Conservation (phyloP, 805 yeast genomes). For the Wickerhamiella azyma region DNA sequence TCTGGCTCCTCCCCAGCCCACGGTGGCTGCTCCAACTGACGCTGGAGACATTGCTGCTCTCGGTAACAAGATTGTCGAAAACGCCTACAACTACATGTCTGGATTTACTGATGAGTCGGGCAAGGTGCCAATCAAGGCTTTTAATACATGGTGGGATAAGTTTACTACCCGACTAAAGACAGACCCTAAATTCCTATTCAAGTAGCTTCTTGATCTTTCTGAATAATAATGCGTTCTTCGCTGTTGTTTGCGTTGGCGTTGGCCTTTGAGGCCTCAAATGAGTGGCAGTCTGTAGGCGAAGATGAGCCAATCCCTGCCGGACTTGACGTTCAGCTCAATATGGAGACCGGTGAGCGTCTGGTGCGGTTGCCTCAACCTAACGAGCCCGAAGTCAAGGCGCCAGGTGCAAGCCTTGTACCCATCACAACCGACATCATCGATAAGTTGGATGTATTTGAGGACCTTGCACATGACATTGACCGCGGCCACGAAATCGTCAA, state of each 20-base stretch:
- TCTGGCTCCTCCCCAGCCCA: constrained; percentile 16
- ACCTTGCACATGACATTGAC: constrained; percentile 47
- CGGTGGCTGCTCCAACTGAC: constrained; percentile 24
- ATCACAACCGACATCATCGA: not conserved
- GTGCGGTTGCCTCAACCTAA: constrained; percentile 44
- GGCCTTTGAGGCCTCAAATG: constrained; percentile 42
- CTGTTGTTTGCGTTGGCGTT: not conserved
- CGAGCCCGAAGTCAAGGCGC: constrained; percentile 6
- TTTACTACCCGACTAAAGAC: constrained; percentile 60
- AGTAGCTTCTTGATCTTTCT: constrained; percentile 19
- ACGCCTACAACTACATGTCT: constrained; percentile 81
- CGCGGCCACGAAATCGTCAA: constrained; percentile 36
- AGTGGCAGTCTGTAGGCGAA: constrained; percentile 57
- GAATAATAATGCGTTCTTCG: not conserved
- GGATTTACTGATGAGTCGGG: constrained; percentile 75
- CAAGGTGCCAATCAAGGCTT: constrained; percentile 72
- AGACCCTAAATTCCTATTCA: constrained; percentile 64
- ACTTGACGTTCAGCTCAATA: constrained; percentile 55
- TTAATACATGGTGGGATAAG: constrained; percentile 90
- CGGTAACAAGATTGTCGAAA: constrained; percentile 78
- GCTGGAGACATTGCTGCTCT: constrained; percentile 41
- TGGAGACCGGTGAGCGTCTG: constrained; percentile 56
- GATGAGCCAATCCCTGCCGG: constrained; percentile 79
- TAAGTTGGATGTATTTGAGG: constrained; percentile 35
- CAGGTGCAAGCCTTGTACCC: constrained; percentile 1